These are phyloP conservation scores for Inga oerstediana DNA, from an alignment of 306 rosid species.

Conservation along the genomic window DNA sequence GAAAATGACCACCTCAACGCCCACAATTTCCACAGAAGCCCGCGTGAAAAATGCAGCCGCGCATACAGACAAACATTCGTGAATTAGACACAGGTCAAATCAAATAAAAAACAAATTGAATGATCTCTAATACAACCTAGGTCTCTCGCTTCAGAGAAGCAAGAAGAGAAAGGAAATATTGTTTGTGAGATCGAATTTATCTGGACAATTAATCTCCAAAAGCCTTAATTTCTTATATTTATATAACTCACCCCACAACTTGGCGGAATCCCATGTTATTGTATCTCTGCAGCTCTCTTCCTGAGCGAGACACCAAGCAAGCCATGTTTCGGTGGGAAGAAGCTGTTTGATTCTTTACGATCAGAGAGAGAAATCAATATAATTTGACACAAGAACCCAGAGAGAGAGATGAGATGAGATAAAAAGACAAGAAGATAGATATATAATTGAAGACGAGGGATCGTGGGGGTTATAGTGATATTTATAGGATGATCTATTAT, in stretches of 20 bases:
- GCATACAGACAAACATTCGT: not conserved
- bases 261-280: conserved; percentile 86
- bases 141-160: not conserved
- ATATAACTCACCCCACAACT: conserved; percentile 79
- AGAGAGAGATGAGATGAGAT: not conserved
- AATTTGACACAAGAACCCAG: not conserved
- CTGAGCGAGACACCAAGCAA: conserved; percentile 84
- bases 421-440: not conserved
- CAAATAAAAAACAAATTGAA: not conserved
- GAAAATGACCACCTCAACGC: conserved; percentile 18
- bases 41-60: conserved; percentile 18
- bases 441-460: not conserved
- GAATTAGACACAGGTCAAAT: not conserved
- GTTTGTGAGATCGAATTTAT: not conserved
- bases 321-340: conserved; percentile 41
- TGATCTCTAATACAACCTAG: not conserved
- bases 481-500: not conserved
- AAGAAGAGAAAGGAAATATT: not conserved
- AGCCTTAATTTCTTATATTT: not conserved
- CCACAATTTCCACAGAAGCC: conserved; percentile 2
- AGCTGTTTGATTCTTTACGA: not conserved
- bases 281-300: conserved; percentile 89
- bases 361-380: not conserved
- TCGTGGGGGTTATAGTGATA: not conserved
- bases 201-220: not conserved